Evolutionary conservation across 192 early-diverging fungal species (phyloP), one percentile per base, ranked within the genome.

Genomic region (Coemansia sp.): DNA sequence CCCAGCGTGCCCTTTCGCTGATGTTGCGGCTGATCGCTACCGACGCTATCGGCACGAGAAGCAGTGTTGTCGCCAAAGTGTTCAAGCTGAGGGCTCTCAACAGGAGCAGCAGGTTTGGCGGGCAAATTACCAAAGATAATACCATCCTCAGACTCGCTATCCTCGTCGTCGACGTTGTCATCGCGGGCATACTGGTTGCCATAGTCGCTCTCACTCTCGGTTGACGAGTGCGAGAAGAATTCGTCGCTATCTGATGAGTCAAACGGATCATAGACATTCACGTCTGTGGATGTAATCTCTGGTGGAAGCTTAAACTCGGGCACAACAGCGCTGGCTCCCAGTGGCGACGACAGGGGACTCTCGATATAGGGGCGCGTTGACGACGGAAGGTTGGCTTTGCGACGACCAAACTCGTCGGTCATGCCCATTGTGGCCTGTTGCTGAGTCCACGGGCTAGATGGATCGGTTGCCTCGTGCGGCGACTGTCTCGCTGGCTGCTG

Each of bases 231-330:
- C n/a, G 61, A 20, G 43, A 85, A 87, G 62, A 85, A 87, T 68
- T 87, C 86, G 75, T 78, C 82, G 55, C 82, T 85, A 34, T 87
- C 86, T 2, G 82, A 82, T 2, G 77, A 80, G 55, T 84, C 86
- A 44, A 87, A 79, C 5, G 83, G 76, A 34, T 87, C 82, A 31
- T 86, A 86, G n/a, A 80, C 81, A 43, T 70, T 82, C 5, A 66
- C 61, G 49, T 80, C 75, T 8, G 75, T 71, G 2, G 78, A 80
- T 64, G 70, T 44, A 31, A 68, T 69, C 69, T 84, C 82, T 10
- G 76, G 74, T 61, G 82, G 82, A 42, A 84, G 73, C 71, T 79
- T 79, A 74, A 41, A 61, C 52, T 66, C 61, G 36, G 61, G 61
- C 3, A 63, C 60, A 20, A 18, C 46, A n/a, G 44, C 24, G 16